Conservation (phyloP, 1,139 yeast species). For the Candida labiduridarum region DNA sequence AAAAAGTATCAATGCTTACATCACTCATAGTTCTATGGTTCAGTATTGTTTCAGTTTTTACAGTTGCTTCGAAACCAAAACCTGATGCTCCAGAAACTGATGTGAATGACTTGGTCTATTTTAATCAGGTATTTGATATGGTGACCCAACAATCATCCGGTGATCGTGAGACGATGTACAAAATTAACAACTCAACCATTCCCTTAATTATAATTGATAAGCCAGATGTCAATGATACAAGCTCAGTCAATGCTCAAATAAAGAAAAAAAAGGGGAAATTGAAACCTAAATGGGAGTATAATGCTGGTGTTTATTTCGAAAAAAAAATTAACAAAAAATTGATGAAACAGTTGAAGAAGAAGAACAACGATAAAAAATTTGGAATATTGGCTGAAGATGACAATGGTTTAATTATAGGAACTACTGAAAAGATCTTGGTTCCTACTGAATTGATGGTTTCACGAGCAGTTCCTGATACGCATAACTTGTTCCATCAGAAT, state of each 20-base stretch:
- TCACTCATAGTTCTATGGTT: neutral
- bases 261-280: slow-evolving; percentile 11
- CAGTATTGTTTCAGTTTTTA: neutral
- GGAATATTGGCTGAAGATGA: slow-evolving; percentile 5
- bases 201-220: neutral
- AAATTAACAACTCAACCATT: neutral
- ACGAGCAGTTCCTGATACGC: slow-evolving; percentile 12
- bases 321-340: slow-evolving; percentile 15
- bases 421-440: slow-evolving; percentile 3
- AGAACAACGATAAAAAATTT: slow-evolving; percentile 6
- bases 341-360: slow-evolving; percentile 10
- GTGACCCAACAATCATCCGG: neutral
- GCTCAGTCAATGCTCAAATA: slow-evolving; percentile 4
- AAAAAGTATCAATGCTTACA: neutral
- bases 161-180: neutral
- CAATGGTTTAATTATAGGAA: neutral
- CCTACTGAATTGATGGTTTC: slow-evolving; percentile 12
- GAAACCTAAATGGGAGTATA: slow-evolving; percentile 15
- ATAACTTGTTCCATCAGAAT: slow-evolving; percentile 13
- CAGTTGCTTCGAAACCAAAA: neutral
- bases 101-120: slow-evolving; percentile 9
- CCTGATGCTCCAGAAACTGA: neutral
- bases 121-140: slow-evolving; percentile 11
- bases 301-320: slow-evolving; percentile 15
- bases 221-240: slow-evolving; percentile 4